Base-by-base conservation (phyloP, 768 basidiomycete species). In the Tulasnella sp. region DNA sequence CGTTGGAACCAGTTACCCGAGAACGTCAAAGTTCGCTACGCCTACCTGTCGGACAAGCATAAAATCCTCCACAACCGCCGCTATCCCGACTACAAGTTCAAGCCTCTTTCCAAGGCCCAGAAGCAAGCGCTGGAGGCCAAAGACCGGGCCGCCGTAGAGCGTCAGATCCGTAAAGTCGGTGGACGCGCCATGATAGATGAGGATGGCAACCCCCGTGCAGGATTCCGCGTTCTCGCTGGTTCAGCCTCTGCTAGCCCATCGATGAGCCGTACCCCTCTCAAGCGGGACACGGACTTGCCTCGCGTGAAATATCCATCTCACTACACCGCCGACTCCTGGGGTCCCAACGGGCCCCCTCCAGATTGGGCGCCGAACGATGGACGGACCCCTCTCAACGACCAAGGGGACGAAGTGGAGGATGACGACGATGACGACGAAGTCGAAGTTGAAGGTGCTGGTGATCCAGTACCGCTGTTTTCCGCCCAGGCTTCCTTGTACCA, bases 31-130 rank as follows among this genome's bases (percentile, higher is more conserved):
- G 29, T 22, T 7, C 39, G 41, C 39, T 67, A 67, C 22, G 35
- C 39, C 19, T 37, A 41, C 36, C 39, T 67, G 8, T 39, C 67
- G 67, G 67, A 39, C n/a, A 26, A 17, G 11, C 39, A 39, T 22
- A 67, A 67, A 39, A 44, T 26, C 39, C 36, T 41, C 3, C 67
- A 67, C 39, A 41, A 17, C 17, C 35, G 39, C 35, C 39, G 41
- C 12, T 67, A 67, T 34, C 67, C 67, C 40, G 39, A 67, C 22
- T 67, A 67, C 67, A 67, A 67, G 67, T 67, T 41, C 26, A 39
- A 67, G 26, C 67, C 67, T 35, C 35, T 39, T 35, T 40, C 67
- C 5, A 44, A 39, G 16, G 42, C 39, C 39, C 39, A 67, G 35
- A 67, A 67, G 67, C 39, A 67, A 16, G 37, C 39, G 8, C 9